These are phyloP conservation scores for Gentiana straminea DNA, from an alignment of 257 asterid species.

Conservation along the genomic window DNA sequence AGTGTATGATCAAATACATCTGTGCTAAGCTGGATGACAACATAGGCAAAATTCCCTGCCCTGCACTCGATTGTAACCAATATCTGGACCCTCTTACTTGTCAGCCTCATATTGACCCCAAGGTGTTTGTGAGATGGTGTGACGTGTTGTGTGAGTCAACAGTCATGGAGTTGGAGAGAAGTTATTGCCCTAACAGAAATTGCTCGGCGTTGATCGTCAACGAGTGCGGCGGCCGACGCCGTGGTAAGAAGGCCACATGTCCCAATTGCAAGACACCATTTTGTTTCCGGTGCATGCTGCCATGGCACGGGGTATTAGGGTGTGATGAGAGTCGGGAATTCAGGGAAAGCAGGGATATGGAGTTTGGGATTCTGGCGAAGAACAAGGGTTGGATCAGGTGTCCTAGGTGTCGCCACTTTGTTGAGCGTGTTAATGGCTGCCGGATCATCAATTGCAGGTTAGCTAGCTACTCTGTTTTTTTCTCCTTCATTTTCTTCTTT, in stretches of 20 bases:
- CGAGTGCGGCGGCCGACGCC: conserved; percentile 50
- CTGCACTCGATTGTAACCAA: conserved; percentile 37
- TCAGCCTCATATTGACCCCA: conserved; percentile 22
- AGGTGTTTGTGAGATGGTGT: conserved; percentile 57
- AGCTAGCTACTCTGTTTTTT: neutral
- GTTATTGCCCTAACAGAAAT: conserved; percentile 52
- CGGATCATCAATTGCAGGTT: conserved; percentile 53
- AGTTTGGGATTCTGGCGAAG: conserved; percentile 45
- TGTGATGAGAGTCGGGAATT: conserved; percentile 32
- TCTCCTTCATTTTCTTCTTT: too few species aligned
- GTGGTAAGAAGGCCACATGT: conserved; percentile 33
- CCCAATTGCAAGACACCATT: conserved; percentile 47
- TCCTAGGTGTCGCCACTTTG: conserved; percentile 58
- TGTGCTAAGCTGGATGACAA: conserved; percentile 44
- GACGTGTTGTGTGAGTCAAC: conserved; percentile 49
- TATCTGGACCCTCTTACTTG: conserved; percentile 47
- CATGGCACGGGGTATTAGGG: conserved; percentile 22
- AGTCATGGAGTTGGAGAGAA: conserved; percentile 20
- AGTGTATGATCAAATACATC: conserved; percentile 57
- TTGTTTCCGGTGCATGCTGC: conserved; percentile 36
- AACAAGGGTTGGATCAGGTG: conserved; percentile 58
- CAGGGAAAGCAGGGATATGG: conserved; percentile 40
- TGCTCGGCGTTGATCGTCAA: conserved; percentile 51
- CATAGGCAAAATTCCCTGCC: conserved; percentile 43
- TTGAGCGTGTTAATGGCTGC: conserved; percentile 49